A percentile compares a stretch with the other conserved stretches of the same genome.
Evolutionary conservation across 192 early-diverging fungal genomes (phyloP).

Genomic region (Cetraspora pellucida): DNA sequence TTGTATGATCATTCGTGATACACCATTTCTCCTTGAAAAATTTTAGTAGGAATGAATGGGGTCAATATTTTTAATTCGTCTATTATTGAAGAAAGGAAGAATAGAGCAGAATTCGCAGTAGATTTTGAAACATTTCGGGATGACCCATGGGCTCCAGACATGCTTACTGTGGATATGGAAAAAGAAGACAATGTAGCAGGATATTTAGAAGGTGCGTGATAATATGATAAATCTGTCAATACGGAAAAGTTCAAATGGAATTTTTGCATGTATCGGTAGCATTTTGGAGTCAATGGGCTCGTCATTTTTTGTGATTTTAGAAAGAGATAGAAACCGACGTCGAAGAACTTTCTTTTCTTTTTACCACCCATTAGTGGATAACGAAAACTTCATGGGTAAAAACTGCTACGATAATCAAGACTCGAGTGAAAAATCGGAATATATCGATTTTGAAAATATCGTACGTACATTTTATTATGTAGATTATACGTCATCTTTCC

Average conservation of each 20-base stretch:
- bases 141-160: slow-evolving; percentile 26
- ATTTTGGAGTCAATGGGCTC: slow-evolving; percentile 16
- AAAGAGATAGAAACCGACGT: slow-evolving; percentile 24
- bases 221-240: slow-evolving; percentile 6
- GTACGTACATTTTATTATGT: neutral
- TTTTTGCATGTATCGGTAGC: neutral
- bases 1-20: neutral
- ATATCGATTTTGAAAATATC: neutral
- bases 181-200: neutral
- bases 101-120: neutral
- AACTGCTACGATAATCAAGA: neutral
- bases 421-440: neutral
- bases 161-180: slow-evolving; percentile 1
- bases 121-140: slow-evolving; percentile 21
- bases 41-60: neutral
- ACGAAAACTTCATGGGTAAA: neutral
- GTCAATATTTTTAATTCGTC: slow-evolving; percentile 2
- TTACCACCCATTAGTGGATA: slow-evolving; percentile 3
- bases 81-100: slow-evolving; percentile 14
- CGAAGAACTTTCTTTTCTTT: slow-evolving; percentile 25
- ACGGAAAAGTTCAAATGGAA: neutral
- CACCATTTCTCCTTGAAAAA: neutral
- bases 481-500: neutral
- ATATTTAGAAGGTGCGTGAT: neutral
- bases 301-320: slow-evolving; percentile 24